These are phyloP conservation scores for Fusarium hostae DNA, from an alignment of 2,329 filamentous ascomycete genomes.

Conservation along the genomic window DNA sequence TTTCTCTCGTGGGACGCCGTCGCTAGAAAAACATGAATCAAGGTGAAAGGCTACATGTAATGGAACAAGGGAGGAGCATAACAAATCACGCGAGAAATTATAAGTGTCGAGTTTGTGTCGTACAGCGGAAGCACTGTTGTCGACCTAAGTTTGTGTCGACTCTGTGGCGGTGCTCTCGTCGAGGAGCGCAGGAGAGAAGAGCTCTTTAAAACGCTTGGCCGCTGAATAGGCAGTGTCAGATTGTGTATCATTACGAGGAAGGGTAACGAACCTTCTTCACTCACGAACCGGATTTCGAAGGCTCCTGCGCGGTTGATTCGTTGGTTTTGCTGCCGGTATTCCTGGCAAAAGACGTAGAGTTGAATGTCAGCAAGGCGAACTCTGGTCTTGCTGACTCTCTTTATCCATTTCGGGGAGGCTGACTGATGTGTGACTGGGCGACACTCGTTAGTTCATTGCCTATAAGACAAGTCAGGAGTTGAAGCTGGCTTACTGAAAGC, in stretches of 20 bases:
- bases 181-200: slow-evolving; percentile 49
- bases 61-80: slow-evolving; percentile 1
- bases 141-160: slow-evolving; percentile 12
- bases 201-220: slow-evolving; percentile 53
- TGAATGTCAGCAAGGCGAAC: slow-evolving; percentile 66
- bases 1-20: slow-evolving; percentile 29
- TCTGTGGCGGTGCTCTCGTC: slow-evolving; percentile 35
- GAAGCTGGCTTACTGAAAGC: slow-evolving; percentile 63
- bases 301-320: slow-evolving; percentile 59
- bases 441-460: background rate
- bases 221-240: slow-evolving; percentile 33
- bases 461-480: background rate
- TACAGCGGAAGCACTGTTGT: background rate
- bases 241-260: background rate
- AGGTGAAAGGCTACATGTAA: slow-evolving; percentile 28
- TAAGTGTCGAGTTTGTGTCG: slow-evolving; percentile 1
- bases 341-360: slow-evolving; percentile 68
- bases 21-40: slow-evolving; percentile 29
- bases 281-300: slow-evolving; percentile 64
- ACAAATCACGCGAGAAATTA: background rate
- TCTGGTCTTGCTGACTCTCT: slow-evolving; percentile 57
- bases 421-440: slow-evolving; percentile 63
- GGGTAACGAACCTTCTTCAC: slow-evolving; percentile 51
- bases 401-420: slow-evolving; percentile 61
- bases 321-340: slow-evolving; percentile 64